Evolutionary conservation across 2,329 filamentous ascomycete genomes (phyloP).

Genomic region (Aspergillus uvarum): DNA sequence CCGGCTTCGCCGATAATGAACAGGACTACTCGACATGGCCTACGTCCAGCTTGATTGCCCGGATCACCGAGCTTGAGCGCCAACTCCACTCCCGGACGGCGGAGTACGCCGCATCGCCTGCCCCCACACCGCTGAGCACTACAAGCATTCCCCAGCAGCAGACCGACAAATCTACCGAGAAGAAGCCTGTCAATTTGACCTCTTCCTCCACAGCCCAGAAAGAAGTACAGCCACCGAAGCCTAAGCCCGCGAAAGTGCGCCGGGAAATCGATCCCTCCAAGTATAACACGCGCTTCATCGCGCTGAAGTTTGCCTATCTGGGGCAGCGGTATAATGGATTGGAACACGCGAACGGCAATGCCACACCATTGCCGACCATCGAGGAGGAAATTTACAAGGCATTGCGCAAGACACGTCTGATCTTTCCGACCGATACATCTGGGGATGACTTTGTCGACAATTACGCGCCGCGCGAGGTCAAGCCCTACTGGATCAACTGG

Average conservation of each 20-base stretch:
- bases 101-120: slow-evolving; percentile 26
- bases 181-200: slow-evolving; percentile 21
- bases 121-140: slow-evolving; percentile 2
- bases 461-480: slow-evolving; percentile 40
- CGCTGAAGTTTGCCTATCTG: slow-evolving; percentile 90
- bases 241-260: slow-evolving; percentile 43
- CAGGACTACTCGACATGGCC: slow-evolving; percentile 66
- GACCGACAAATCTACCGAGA: slow-evolving; percentile 22
- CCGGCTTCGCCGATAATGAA: slow-evolving; percentile 11
- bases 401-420: slow-evolving; percentile 75
- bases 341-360: slow-evolving; percentile 75
- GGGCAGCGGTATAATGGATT: slow-evolving; percentile 90
- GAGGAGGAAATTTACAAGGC: slow-evolving; percentile 95
- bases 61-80: slow-evolving; percentile 66
- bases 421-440: slow-evolving; percentile 63
- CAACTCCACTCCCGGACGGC: slow-evolving; percentile 58
- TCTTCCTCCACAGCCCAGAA: slow-evolving; percentile 9
- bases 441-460: slow-evolving; percentile 41
- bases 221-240: slow-evolving; percentile 25
- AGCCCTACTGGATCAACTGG: slow-evolving; percentile 64
- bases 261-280: slow-evolving; percentile 70
- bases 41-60: slow-evolving; percentile 65
- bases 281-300: slow-evolving; percentile 81
- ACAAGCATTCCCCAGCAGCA: slow-evolving; percentile 11
- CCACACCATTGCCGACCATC: slow-evolving; percentile 71